Conservation (phyloP, 441 rosid genomes). For the Eruca vesicaria region DNA sequence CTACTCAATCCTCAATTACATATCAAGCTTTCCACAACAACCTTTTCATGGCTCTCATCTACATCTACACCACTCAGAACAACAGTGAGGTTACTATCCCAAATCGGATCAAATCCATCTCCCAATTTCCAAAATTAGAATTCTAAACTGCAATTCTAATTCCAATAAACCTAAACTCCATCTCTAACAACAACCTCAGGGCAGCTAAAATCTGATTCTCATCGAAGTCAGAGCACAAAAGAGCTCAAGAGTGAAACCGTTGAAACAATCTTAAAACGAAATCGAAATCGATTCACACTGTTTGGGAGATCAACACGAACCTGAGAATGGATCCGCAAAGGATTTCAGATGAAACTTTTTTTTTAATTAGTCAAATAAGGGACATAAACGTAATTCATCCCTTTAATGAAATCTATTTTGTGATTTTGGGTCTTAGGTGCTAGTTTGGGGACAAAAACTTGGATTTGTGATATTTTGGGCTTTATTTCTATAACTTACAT, state of each 20-base stretch:
- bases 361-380: no score
- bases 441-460: no score
- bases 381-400: no score
- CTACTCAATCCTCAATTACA: conserved; percentile 1
- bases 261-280: not conserved
- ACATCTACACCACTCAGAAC: not conserved
- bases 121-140: conserved; percentile 11
- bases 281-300: not conserved
- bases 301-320: not conserved
- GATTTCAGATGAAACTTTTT: conserved; percentile 17
- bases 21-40: not conserved
- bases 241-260: not conserved
- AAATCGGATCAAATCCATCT: conserved; percentile 8
- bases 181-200: not conserved
- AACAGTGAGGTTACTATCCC: not conserved
- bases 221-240: not conserved
- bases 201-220: not conserved
- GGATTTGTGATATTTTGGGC: no score
- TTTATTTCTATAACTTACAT: no score
- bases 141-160: not conserved
- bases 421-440: no score
- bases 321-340: conserved; percentile 22
- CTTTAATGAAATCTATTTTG: no score
- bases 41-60: conserved; percentile 7
- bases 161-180: not conserved